These are phyloP conservation scores for Hippophae rhamnoides DNA, from an alignment of 306 rosid species.

Conservation along the genomic window DNA sequence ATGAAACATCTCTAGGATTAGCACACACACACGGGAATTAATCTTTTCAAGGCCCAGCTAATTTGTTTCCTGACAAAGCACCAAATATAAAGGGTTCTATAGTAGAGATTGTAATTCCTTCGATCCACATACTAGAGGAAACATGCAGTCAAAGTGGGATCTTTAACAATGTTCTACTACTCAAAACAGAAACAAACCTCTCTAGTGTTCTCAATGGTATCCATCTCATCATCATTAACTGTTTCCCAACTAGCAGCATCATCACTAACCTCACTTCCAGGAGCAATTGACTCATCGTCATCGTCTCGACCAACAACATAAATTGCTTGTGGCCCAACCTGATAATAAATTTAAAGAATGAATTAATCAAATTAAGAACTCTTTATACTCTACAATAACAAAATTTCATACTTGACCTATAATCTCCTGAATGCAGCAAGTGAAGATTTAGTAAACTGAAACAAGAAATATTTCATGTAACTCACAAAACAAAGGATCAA, in stretches of 20 bases:
- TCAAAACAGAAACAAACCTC: slow-evolving; percentile 52
- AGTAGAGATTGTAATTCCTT: slow-evolving; percentile 9
- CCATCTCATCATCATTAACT: slow-evolving; percentile 69
- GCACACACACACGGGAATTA: background rate
- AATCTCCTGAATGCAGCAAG: background rate
- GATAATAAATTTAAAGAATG: slow-evolving; percentile 21
- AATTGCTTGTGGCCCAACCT: slow-evolving; percentile 99
- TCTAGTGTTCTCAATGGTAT: slow-evolving; percentile 38
- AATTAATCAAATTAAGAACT: slow-evolving; percentile 14
- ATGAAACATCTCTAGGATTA: background rate
- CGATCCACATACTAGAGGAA: slow-evolving; percentile 16
- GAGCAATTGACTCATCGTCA: slow-evolving; percentile 80
- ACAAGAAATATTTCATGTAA: background rate
- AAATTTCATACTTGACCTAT: background rate
- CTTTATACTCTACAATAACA: slow-evolving; percentile 10
- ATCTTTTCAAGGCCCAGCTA: background rate
- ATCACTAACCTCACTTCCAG: slow-evolving; percentile 79
- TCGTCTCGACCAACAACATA: slow-evolving; percentile 98
- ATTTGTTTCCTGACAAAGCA: no score
- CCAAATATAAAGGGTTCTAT: background rate
- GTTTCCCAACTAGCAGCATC: slow-evolving; percentile 99
- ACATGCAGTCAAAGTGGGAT: slow-evolving; percentile 9
- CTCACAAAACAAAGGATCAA: background rate
- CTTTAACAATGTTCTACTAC: slow-evolving; percentile 12
- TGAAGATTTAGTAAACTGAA: background rate